Evolutionary conservation across 345 rosid genomes (phyloP), one percentile per base, ranked within the genome.

Genomic region (Lepidium didymum): DNA sequence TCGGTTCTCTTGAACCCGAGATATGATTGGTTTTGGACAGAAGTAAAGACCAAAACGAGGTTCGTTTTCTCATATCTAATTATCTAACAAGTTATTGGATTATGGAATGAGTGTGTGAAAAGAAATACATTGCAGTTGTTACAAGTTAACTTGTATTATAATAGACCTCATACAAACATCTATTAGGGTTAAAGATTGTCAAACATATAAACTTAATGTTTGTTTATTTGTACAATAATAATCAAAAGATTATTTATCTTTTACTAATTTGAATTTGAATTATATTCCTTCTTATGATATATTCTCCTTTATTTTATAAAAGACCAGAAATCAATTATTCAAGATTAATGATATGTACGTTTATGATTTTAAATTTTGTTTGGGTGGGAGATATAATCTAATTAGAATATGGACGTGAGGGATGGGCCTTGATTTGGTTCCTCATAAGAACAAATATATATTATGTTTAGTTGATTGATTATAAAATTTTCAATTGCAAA

Each of bases 321-420:
- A n/a, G n/a, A n/a, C n/a, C n/a, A n/a, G 12, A n/a, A 18, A 31
- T 46, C 35, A 10, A 52, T 15, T 12, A 42, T 12, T 29, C 41
- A 42, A 29, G 7, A 29, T 53, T 25, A 31, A n/a, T 55, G 61
- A 41, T 37, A 52, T 53, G 61, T 67, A 43, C 35, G 35, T 55
- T 44, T 13, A 14, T 27, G 33, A 35, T 34, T 42, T 44, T 36
- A 12, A 36, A 43, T 7, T n/a, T 5, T 7, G 31, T 9, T 55
- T 45, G 4, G 76, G 76, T 56, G 65, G 76, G 65, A 56, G 65
- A 56, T 46, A 25, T 27, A 55, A 56, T 55, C 14, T 16, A 63
- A 63, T 27, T 44, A 44, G 14, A 42, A 63, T 45, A 35, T 46
- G 3, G 37, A 63, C 38, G 55, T 7, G 7, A 55, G 23, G 11